phyloP scores from a whole-genome alignment of 257 asterid genomes.

The Echites panduratus region DNA sequence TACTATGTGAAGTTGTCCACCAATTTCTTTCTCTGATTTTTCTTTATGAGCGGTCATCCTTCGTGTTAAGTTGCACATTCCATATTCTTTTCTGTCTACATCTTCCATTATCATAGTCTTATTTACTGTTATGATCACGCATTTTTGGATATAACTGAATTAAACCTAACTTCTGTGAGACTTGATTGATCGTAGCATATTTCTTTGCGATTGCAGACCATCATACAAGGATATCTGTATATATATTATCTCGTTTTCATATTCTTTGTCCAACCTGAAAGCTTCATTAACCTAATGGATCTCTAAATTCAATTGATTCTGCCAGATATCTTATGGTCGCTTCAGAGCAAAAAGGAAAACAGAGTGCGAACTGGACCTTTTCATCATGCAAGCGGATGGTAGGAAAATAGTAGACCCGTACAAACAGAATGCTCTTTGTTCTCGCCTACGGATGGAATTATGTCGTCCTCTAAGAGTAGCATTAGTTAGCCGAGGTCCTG shows the following conservation, averaged over 20 bases:
- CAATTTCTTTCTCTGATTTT: neutral
- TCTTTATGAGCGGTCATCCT: neutral
- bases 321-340: conserved; percentile 83
- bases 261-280: neutral
- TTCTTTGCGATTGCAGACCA: neutral
- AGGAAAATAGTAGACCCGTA: conserved; percentile 69
- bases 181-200: neutral
- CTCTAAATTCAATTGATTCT: conserved; percentile 10
- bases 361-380: conserved; percentile 75
- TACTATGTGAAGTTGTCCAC: neutral
- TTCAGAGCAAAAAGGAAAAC: conserved; percentile 43
- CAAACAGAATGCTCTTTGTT: conserved; percentile 46
- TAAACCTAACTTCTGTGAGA: neutral
- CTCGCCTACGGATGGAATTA: conserved; percentile 68
- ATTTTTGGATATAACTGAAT: no score
- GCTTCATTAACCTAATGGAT: neutral
- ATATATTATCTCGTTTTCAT: neutral
- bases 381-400: conserved; percentile 79
- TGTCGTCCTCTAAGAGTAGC: conserved; percentile 78
- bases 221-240: neutral
- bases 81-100: neutral
- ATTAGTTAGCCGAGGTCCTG: conserved; percentile 78
- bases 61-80: neutral
- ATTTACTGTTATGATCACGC: neutral
- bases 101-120: neutral